phyloP scores from a whole-genome alignment of 1,284 basidiomycete genomes.

The Moesziomyces antarcticus region DNA sequence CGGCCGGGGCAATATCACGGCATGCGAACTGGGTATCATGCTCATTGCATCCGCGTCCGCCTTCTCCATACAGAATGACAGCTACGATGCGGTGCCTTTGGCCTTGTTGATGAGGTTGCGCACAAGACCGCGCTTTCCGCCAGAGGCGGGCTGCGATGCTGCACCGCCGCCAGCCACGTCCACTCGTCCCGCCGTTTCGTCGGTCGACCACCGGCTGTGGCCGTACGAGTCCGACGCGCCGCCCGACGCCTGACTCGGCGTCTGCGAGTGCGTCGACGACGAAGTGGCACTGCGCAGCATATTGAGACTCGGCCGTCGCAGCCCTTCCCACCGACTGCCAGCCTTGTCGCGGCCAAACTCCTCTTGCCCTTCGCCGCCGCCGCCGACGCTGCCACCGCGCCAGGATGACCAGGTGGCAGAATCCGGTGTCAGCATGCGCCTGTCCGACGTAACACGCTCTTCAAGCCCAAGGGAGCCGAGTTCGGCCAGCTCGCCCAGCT shows the following conservation, averaged over 20 bases:
- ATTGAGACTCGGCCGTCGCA: conserved; percentile 38
- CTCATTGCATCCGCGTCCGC: not conserved
- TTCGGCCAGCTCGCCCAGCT: not conserved
- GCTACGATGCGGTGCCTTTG: conserved; percentile 13
- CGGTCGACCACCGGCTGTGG: conserved; percentile 23
- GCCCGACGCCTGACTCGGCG: conserved; percentile 16
- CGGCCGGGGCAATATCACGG: not conserved
- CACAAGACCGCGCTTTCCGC: conserved; percentile 26
- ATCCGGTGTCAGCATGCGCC: conserved; percentile 22
- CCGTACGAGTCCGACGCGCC: conserved; percentile 11
- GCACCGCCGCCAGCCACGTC: not conserved
- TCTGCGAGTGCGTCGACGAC: conserved; percentile 30
- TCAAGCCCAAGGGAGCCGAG: conserved; percentile 1
- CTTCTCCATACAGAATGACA: not conserved
- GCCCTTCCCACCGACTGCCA: conserved; percentile 26
- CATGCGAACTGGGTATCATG: not conserved
- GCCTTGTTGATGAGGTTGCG: conserved; percentile 40
- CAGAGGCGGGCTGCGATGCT: not conserved
- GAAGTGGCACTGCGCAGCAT: conserved; percentile 36
- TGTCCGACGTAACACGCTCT: conserved; percentile 3
- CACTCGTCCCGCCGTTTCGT: conserved; percentile 4
- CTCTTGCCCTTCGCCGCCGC: conserved; percentile 2
- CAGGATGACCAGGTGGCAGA: conserved; percentile 17
- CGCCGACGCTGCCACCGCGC: too few relatives aligned
- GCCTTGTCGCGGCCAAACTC: conserved; percentile 9